These are phyloP conservation scores for Rhodotorula taiwanensis DNA, from an alignment of 768 basidiomycete species.

Conservation along the genomic window DNA sequence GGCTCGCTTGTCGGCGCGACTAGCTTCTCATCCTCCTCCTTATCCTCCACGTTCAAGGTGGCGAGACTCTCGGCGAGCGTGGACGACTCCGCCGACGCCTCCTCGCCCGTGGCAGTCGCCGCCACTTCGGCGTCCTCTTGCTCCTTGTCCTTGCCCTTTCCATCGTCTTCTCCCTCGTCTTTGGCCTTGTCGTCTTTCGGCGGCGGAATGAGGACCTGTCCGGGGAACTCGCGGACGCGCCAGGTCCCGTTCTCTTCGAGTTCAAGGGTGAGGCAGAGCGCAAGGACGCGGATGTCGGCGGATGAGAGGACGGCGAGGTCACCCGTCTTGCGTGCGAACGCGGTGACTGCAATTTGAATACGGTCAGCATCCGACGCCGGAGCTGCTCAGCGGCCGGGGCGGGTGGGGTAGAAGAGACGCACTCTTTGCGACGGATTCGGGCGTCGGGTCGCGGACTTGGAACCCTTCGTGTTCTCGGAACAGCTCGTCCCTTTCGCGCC, in stretches of 20 bases:
- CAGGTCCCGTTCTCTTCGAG: slow-evolving; percentile 48
- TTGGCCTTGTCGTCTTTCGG: slow-evolving; percentile 44
- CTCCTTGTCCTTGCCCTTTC: neutral
- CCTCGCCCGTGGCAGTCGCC: neutral
- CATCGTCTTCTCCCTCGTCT: slow-evolving; percentile 22
- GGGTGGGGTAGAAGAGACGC: slow-evolving; percentile 44
- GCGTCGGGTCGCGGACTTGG: slow-evolving; percentile 41
- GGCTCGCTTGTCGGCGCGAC: neutral
- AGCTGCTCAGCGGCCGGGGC: neutral
- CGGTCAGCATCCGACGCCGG: too few species aligned
- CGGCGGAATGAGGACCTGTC: slow-evolving; percentile 38
- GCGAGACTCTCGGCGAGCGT: neutral
- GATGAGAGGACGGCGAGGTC: slow-evolving; percentile 87
- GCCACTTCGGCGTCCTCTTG: slow-evolving; percentile 7
- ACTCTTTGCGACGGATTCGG: slow-evolving; percentile 53
- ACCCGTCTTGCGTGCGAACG: slow-evolving; percentile 89
- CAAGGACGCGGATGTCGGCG: slow-evolving; percentile 82
- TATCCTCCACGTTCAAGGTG: neutral
- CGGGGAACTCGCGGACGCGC: slow-evolving; percentile 40
- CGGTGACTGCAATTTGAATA: slow-evolving; percentile 82
- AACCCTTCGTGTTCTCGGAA: slow-evolving; percentile 29
- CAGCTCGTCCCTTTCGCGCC: slow-evolving; percentile 1
- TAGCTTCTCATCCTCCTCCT: slow-evolving; percentile 9
- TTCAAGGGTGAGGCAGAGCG: slow-evolving; percentile 74
- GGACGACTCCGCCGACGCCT: neutral